Conservation (phyloP, 2,329 filamentous ascomycete species). For the Neophaeococcomyces aloes region DNA sequence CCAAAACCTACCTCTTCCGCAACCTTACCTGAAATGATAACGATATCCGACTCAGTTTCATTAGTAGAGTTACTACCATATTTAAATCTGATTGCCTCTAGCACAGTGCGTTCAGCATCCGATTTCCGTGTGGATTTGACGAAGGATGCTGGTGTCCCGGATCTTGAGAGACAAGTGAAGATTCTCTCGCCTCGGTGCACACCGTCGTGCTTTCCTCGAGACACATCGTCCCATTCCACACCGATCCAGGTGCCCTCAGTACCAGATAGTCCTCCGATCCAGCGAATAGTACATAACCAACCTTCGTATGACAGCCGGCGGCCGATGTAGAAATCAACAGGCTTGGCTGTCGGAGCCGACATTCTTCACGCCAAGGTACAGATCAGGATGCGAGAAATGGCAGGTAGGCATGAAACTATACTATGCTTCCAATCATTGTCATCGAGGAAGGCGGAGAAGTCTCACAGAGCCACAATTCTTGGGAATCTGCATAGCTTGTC, state of each 20-base stretch:
- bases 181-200: slow-evolving; percentile 68
- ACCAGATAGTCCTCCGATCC: slow-evolving; percentile 63
- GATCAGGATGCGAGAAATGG: not conserved
- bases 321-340: slow-evolving; percentile 31
- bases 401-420: too few species aligned
- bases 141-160: slow-evolving; percentile 69
- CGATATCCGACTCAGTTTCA: slow-evolving; percentile 35
- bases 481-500: too few species aligned
- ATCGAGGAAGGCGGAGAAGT: too few species aligned
- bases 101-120: slow-evolving; percentile 60
- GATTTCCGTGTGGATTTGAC: slow-evolving; percentile 63
- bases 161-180: slow-evolving; percentile 52
- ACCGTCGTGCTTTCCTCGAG: slow-evolving; percentile 82
- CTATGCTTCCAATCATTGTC: too few species aligned
- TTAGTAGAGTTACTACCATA: slow-evolving; percentile 47
- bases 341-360: not conserved
- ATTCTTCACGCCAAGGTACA: not conserved
- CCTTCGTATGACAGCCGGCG: slow-evolving; percentile 72
- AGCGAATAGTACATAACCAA: slow-evolving; percentile 73
- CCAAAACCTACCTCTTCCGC: slow-evolving; percentile 93
- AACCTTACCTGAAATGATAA: slow-evolving; percentile 68
- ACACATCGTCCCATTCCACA: slow-evolving; percentile 89
- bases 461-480: too few species aligned
- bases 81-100: slow-evolving; percentile 70
- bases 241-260: slow-evolving; percentile 78